These are phyloP conservation scores for Clonostachys chloroleuca DNA, from an alignment of 2,329 filamentous ascomycete species.

Conservation along the genomic window DNA sequence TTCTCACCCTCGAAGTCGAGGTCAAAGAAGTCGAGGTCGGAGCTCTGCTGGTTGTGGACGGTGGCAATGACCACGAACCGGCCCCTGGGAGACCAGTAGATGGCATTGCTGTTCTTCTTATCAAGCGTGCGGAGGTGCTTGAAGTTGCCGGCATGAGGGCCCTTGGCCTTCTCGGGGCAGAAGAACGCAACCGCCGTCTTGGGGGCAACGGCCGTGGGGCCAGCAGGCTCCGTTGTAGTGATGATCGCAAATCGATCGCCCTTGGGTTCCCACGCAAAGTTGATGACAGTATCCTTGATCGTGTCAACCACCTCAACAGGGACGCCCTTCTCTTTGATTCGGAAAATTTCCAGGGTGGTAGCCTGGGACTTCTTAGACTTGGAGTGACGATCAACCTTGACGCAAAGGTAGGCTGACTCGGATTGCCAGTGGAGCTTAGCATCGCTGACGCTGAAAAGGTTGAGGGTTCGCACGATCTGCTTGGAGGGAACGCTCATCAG, in stretches of 20 bases:
- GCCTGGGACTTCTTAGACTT: slow-evolving; percentile 98
- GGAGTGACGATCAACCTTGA: slow-evolving; percentile 97
- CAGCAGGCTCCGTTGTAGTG: slow-evolving; percentile 80
- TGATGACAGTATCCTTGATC: slow-evolving; percentile 98
- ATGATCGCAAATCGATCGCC: slow-evolving; percentile 97
- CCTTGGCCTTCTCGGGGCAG: slow-evolving; percentile 93
- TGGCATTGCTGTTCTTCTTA: slow-evolving; percentile 99
- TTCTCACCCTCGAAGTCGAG: slow-evolving; percentile 98
- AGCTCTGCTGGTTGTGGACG: slow-evolving; percentile 87
- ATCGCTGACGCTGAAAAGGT: slow-evolving; percentile 96
- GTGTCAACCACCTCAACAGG: slow-evolving; percentile 97
- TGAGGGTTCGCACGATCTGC: slow-evolving; percentile 88
- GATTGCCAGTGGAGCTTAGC: slow-evolving; percentile 99
- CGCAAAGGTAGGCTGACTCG: slow-evolving; percentile 87
- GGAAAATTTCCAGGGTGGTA: slow-evolving; percentile 98
- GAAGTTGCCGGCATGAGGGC: slow-evolving; percentile 79
- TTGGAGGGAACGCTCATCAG: slow-evolving; percentile 96
- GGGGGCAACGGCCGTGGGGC: slow-evolving; percentile 75
- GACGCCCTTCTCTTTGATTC: slow-evolving; percentile 93
- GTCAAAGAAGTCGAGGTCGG: slow-evolving; percentile 96
- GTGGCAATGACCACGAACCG: slow-evolving; percentile 94
- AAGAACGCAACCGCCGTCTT: slow-evolving; percentile 97
- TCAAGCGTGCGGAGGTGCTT: slow-evolving; percentile 92
- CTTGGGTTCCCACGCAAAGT: slow-evolving; percentile 99
- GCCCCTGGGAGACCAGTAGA: slow-evolving; percentile 97